Evolutionary conservation across 2,329 filamentous ascomycete genomes (phyloP).

Genomic region (Phialocephala sp.): DNA sequence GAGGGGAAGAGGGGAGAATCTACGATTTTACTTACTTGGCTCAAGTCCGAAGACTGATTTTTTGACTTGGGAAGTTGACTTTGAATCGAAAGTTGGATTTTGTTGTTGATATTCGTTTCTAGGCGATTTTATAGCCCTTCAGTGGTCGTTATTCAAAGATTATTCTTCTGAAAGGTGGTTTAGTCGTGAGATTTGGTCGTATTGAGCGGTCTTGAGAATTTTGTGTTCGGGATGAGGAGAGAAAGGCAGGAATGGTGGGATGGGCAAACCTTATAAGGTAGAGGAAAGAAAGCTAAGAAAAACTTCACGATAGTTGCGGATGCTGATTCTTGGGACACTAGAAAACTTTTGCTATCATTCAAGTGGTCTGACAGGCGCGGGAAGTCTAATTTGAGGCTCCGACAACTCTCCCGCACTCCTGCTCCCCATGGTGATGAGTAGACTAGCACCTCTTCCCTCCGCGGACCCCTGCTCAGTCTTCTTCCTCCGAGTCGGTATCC

Average conservation of each 20-base stretch:
- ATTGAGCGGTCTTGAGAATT: neutral
- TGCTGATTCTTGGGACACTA: too few relatives aligned
- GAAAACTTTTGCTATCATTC: too few relatives aligned
- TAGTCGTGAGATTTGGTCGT: neutral
- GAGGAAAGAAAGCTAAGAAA: too few relatives aligned
- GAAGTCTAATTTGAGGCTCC: too few relatives aligned
- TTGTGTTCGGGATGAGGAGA: neutral
- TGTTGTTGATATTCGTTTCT: neutral
- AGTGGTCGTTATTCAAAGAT: neutral
- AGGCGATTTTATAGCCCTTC: neutral
- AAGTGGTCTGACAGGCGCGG: too few relatives aligned
- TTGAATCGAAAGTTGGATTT: neutral
- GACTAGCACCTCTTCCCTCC: neutral
- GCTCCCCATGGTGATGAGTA: too few relatives aligned
- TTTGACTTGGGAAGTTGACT: neutral
- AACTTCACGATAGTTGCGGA: too few relatives aligned
- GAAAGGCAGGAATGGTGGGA: neutral
- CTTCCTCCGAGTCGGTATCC: conserved; percentile 38
- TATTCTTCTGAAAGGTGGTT: neutral
- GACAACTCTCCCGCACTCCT: neutral
- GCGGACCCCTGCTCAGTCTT: neutral
- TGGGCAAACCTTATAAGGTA: too few relatives aligned
- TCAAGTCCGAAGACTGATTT: neutral
- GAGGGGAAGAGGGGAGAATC: neutral
- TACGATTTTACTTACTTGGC: neutral